Percentiles rank a stretch among this genome's conserved stretches.
phyloP scores from a whole-genome alignment of 1,284 basidiomycete genomes.

The Austropuccinia psidii region DNA sequence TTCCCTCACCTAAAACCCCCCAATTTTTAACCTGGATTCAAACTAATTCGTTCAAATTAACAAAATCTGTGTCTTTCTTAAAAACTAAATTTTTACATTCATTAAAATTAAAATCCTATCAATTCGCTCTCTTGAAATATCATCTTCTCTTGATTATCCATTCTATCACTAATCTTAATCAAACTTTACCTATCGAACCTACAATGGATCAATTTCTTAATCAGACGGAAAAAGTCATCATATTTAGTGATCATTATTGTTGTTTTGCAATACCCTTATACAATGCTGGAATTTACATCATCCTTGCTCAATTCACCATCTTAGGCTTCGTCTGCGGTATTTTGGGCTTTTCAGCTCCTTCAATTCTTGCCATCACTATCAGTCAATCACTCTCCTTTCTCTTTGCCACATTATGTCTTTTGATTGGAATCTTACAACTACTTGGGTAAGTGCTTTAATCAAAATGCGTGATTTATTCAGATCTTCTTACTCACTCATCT shows the following conservation, averaged over 20 bases:
- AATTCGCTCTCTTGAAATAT: not conserved
- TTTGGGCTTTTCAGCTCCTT: constrained; percentile 19
- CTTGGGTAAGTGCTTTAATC: constrained; percentile 22
- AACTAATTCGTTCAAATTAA: not conserved
- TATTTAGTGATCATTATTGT: constrained; percentile 32
- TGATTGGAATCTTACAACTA: constrained; percentile 8
- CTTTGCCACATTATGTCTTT: constrained; percentile 24
- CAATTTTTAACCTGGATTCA: not conserved
- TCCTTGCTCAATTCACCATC: constrained; percentile 32
- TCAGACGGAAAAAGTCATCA: not conserved
- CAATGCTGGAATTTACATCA: constrained; percentile 28
- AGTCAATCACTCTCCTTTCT: not conserved
- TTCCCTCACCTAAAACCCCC: not conserved
- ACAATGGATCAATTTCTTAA: not conserved
- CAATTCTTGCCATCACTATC: constrained; percentile 27
- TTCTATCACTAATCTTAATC: not conserved
- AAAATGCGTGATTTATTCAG: too few species aligned
- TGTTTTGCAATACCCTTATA: constrained; percentile 37
- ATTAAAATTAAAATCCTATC: too few species aligned
- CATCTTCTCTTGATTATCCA: not conserved
- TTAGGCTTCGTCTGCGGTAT: constrained; percentile 31
- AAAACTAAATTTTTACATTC: not conserved
- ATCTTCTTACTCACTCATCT: not conserved
- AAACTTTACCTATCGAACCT: not conserved
- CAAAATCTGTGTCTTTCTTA: not conserved